phyloP scores from a whole-genome alignment of 768 basidiomycete genomes.

The Rhizopogon roseolus region DNA sequence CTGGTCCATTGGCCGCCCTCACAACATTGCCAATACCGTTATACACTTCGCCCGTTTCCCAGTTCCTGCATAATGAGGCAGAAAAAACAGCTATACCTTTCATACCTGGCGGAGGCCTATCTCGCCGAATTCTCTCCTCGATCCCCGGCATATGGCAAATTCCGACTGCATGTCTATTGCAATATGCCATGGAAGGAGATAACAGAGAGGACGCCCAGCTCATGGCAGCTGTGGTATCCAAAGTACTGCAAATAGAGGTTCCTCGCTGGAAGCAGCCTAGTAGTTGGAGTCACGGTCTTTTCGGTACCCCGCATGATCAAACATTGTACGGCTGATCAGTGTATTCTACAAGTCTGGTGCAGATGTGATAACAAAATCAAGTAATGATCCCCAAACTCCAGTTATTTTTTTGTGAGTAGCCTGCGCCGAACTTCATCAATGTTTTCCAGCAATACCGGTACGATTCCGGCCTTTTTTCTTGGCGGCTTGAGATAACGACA shows the following conservation, averaged over 20 bases:
- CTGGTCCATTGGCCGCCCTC: conserved; percentile 41
- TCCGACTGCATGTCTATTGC: conserved; percentile 57
- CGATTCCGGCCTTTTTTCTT: conserved; percentile 48
- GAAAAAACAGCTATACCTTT: conserved; percentile 47
- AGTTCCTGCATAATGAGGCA: conserved; percentile 23
- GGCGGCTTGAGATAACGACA: conserved; percentile 78
- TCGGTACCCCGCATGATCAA: conserved; percentile 71
- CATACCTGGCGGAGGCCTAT: conserved; percentile 76
- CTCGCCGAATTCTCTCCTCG: conserved; percentile 58
- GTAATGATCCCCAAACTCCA: not conserved
- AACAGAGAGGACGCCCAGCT: conserved; percentile 68
- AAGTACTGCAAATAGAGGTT: conserved; percentile 37
- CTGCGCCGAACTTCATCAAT: conserved; percentile 26
- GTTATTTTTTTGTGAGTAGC: not conserved
- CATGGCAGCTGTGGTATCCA: conserved; percentile 50
- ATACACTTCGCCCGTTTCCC: conserved; percentile 47
- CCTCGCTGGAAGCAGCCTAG: conserved; percentile 56
- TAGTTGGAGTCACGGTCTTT: conserved; percentile 58
- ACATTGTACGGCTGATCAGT: conserved; percentile 57
- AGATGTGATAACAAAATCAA: not conserved
- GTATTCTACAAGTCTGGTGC: not conserved
- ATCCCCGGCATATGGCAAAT: conserved; percentile 45
- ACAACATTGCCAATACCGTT: conserved; percentile 44
- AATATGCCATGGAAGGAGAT: conserved; percentile 81
- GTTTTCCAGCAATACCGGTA: conserved; percentile 62